phyloP scores from a whole-genome alignment of 2,329 filamentous ascomycete species.

The Didymella sp. region DNA sequence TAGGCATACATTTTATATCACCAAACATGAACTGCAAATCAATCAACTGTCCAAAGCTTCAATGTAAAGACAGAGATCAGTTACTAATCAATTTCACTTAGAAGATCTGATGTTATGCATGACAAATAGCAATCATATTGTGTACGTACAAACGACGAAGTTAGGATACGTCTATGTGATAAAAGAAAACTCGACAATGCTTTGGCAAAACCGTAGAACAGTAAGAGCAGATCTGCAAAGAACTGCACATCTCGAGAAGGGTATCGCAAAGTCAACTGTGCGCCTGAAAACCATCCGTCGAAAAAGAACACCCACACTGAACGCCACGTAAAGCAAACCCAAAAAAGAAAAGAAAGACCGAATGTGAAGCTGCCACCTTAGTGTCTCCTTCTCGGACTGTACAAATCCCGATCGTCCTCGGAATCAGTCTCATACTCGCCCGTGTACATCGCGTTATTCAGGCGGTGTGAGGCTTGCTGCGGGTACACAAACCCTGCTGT shows the following conservation, averaged over 20 bases:
- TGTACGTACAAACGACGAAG: slow-evolving; percentile 2
- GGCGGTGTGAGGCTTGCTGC: slow-evolving; percentile 27
- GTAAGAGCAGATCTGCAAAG: neutral
- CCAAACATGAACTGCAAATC: too few species aligned
- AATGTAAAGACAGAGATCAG: too few species aligned
- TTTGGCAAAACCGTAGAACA: neutral
- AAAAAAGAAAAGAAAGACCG: neutral
- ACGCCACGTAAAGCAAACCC: neutral
- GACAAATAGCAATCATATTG: neutral
- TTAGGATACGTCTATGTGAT: slow-evolving; percentile 4
- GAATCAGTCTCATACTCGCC: slow-evolving; percentile 25
- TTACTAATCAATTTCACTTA: too few species aligned
- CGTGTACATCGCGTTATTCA: slow-evolving; percentile 24
- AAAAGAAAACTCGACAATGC: neutral
- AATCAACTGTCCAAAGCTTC: too few species aligned
- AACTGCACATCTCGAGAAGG: neutral
- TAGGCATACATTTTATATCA: too few species aligned
- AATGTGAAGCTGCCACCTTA: neutral
- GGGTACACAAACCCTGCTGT: neutral
- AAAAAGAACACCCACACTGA: neutral
- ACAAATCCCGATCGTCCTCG: neutral
- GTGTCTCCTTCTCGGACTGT: neutral
- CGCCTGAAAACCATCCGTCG: neutral
- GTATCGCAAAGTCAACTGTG: neutral
- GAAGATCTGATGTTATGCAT: too few species aligned